Evolutionary conservation across 495 filamentous ascomycete genomes (phyloP), one percentile per base, ranked within the genome.

Genomic region (Neurospora terricola): DNA sequence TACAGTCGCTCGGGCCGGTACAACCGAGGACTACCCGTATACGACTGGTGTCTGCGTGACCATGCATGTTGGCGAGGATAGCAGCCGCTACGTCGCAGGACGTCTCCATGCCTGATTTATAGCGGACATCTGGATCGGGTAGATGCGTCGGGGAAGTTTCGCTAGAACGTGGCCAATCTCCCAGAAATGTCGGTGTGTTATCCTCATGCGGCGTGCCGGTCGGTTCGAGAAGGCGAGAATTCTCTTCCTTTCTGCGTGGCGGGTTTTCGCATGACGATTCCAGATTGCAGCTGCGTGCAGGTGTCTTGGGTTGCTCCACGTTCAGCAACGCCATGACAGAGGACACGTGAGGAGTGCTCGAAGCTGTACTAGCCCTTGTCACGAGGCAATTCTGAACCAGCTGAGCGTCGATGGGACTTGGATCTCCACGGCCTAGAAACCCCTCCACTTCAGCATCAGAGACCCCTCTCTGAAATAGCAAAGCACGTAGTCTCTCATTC

Each of bases 401-500:
- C 18, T 45, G 42, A 45, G 2, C 6, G 42, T 45, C 42, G 42
- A 45, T n/a, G 42, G 3, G 42, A 45, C 18, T 2, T n/a, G 42
- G 42, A 45, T 45, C 42, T 45, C 42, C 42, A 45, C 42, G 42
- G 6, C 42, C 18, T 45, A 80, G 36, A 16, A 74, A 77, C 48
- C 21, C 68, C 10, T 79, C 75, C 40, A 80, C 42, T 23, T 78
- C 75, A 23, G 43, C 70, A 40, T 39, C 23, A 34, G 38, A 38
- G 34, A 80, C 66, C 34, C 81, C 78, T 7, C 69, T 18, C 40
- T 75, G 73, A 12, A 37, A 39, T 11, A 90, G 80, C 72, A 90
- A 75, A 7, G 75, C 77, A 16, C 87, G 78, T 45, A 91, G 78
- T 34, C 83, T 77, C 59, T 69, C 71, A 78, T 89, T 90, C 77